phyloP scores from a whole-genome alignment of 441 rosid species.

The Gossypium lobatum region DNA sequence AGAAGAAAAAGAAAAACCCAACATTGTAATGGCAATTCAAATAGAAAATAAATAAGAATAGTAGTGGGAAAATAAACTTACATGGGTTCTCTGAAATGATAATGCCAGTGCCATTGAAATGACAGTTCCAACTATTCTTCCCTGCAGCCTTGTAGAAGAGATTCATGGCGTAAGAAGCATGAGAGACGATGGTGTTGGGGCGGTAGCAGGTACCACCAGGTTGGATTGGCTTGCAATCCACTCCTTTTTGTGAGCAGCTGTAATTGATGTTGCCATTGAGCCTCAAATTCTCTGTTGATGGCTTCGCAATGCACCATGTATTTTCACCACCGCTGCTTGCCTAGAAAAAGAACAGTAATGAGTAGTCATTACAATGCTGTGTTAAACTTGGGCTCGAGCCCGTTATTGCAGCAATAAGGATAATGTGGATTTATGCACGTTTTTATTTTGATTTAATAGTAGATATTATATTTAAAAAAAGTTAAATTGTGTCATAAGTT shows the following conservation, averaged over 20 bases:
- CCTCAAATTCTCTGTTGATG: conserved; percentile 12
- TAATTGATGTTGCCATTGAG: conserved; percentile 24
- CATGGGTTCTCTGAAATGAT: conserved; percentile 27
- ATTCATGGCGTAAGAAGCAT: conserved; percentile 36
- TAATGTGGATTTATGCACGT: no score
- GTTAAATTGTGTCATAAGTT: no score
- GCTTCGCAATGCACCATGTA: conserved; percentile 35
- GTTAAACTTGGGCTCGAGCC: no score
- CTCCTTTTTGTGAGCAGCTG: conserved; percentile 26
- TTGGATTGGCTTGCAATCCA: conserved; percentile 29
- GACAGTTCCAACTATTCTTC: conserved; percentile 32
- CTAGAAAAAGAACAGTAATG: background rate
- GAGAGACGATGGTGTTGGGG: conserved; percentile 21
- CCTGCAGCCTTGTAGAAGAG: conserved; percentile 31
- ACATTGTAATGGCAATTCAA: background rate
- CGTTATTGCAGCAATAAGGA: no score
- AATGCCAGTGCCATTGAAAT: conserved; percentile 28
- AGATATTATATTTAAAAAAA: no score
- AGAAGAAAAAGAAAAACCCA: background rate
- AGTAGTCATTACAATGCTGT: no score
- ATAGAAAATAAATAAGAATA: no score
- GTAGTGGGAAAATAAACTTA: conserved; percentile 6
- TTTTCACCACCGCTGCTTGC: background rate
- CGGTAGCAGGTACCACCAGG: conserved; percentile 29
- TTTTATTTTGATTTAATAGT: no score